Evolutionary conservation across 768 basidiomycete species (phyloP), one percentile per base, ranked within the genome.

Genomic region (Suillus brevipes): DNA sequence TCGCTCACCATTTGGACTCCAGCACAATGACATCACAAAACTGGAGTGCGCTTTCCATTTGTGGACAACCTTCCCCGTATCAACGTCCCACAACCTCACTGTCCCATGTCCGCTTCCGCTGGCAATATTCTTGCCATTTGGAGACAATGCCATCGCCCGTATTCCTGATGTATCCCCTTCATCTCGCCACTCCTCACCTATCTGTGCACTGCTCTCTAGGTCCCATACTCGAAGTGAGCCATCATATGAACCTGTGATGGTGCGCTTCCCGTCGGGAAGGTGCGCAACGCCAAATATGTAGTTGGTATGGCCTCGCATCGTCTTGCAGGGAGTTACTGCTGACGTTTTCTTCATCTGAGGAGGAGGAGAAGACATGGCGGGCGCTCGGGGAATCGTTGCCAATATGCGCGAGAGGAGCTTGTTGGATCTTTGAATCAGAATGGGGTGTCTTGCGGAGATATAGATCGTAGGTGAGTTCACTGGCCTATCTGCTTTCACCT

Each of bases 181-280:
- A 13, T 49, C 47, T 23, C 23, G 12, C 47, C 47, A 49, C 47
- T 49, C 45, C n/a, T 2, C 6, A 6, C 61, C 66, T 10, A 57
- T n/a, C 14, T 34, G 57, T 28, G 77, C 78, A 66, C 82, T 80
- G 4, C n/a, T 53, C 34, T 60, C 34, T 7, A 47, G 18, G 60
- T 68, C 20, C 68, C 68, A 69, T 34, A 68, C 4, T 36, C 68
- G 64, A 9, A 69, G 43, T 18, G 68, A 58, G 0, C 28, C 3
- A 49, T 68, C 68, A 0, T 0, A 0, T 0, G 68, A 68, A 53
- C 42, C 52, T 31, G 64, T 69, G 20, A 63, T 56, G 6, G 65
- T 50, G 28, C 18, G 4, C 38, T 20, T 20, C 7, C 59, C 62
- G 1, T 23, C 37, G 1, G 37, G 12, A 2, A 57, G 31, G 38